Evolutionary conservation across 768 basidiomycete species (phyloP).

Genomic region (Leucocoprinus sp.): DNA sequence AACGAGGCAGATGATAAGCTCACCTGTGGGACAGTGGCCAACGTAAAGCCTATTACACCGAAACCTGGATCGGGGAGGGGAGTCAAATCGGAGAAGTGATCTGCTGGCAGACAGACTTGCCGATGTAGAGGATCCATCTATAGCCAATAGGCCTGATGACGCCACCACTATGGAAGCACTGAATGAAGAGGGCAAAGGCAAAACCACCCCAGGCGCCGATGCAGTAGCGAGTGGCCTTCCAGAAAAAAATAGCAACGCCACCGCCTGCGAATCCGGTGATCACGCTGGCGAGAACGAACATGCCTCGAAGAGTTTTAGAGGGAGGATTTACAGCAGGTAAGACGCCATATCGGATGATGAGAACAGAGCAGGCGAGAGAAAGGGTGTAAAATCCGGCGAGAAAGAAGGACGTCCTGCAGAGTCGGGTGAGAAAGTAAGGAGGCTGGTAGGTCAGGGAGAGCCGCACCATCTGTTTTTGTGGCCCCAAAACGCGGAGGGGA

Average conservation of each 20-base stretch:
- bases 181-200: slow-evolving; percentile 78
- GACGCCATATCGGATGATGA: slow-evolving; percentile 86
- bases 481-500: slow-evolving; percentile 86
- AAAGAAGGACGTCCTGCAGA: slow-evolving; percentile 82
- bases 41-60: slow-evolving; percentile 69
- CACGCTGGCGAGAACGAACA: slow-evolving; percentile 78
- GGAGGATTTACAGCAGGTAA: slow-evolving; percentile 80
- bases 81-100: slow-evolving; percentile 11
- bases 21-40: slow-evolving; percentile 76
- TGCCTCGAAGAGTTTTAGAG: slow-evolving; percentile 67
- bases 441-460: slow-evolving; percentile 13
- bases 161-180: slow-evolving; percentile 78
- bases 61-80: slow-evolving; percentile 39
- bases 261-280: slow-evolving; percentile 83
- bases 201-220: slow-evolving; percentile 85
- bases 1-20: slow-evolving; percentile 15
- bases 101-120: slow-evolving; percentile 29
- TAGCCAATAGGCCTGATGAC: slow-evolving; percentile 69
- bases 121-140: slow-evolving; percentile 87
- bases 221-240: slow-evolving; percentile 80
- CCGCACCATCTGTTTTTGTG: slow-evolving; percentile 92
- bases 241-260: slow-evolving; percentile 85
- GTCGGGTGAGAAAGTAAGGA: slow-evolving; percentile 11
- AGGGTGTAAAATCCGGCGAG: slow-evolving; percentile 87
- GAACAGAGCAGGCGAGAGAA: slow-evolving; percentile 75